phyloP scores from a whole-genome alignment of 495 filamentous ascomycete species.

The Xylaria telfairii region DNA sequence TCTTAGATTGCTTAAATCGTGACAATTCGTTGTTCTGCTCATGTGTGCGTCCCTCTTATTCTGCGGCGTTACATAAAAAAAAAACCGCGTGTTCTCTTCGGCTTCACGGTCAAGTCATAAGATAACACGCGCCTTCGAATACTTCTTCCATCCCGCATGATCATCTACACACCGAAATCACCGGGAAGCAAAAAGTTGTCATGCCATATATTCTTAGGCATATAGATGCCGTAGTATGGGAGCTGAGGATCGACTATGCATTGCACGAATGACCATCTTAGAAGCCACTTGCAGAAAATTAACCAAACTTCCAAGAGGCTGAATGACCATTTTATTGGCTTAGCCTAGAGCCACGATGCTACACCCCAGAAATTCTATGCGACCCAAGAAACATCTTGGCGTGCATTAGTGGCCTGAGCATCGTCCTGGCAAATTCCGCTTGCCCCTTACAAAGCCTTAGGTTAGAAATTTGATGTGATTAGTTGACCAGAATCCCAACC shows the following conservation, averaged over 20 bases:
- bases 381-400: neutral
- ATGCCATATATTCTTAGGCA: neutral
- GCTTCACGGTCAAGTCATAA: neutral
- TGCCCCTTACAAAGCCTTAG: neutral
- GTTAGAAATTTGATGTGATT: conserved; percentile 5
- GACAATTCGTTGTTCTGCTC: neutral
- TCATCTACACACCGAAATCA: neutral
- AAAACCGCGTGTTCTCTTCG: neutral
- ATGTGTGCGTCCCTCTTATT: neutral
- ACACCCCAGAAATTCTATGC: conserved; percentile 18
- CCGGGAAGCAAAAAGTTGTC: neutral
- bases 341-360: conserved; percentile 28
- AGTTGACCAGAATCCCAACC: too few relatives aligned
- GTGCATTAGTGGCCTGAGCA: conserved; percentile 15
- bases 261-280: neutral
- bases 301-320: neutral
- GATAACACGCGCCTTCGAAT: neutral
- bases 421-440: conserved; percentile 4
- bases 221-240: neutral
- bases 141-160: neutral
- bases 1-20: neutral
- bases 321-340: conserved; percentile 28
- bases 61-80: neutral
- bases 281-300: neutral
- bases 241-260: neutral